These are phyloP conservation scores for Aspergillus unguis DNA, from an alignment of 2,329 filamentous ascomycete species.

Conservation along the genomic window DNA sequence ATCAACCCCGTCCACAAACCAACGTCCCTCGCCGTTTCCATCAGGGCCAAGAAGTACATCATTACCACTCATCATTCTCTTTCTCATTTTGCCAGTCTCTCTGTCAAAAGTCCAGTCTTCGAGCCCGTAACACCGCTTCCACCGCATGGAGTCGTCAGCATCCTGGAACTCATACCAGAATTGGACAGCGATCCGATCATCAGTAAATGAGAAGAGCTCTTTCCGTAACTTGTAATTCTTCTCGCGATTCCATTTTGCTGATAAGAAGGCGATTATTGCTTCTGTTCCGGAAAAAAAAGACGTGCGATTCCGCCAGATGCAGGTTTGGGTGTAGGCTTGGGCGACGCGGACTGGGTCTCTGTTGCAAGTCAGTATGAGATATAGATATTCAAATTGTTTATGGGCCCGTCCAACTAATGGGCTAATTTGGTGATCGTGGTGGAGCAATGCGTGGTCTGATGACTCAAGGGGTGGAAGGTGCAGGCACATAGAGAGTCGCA, in stretches of 20 bases:
- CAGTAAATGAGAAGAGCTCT: conserved; percentile 74
- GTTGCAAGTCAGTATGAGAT: not conserved
- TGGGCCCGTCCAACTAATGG: too few species aligned
- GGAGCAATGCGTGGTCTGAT: not conserved
- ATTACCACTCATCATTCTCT: conserved; percentile 49
- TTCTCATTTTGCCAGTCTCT: conserved; percentile 44
- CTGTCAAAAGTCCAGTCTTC: conserved; percentile 49
- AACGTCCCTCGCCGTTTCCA: conserved; percentile 43
- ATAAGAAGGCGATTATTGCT: conserved; percentile 65
- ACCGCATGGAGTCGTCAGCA: conserved; percentile 58
- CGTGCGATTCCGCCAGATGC: conserved; percentile 76
- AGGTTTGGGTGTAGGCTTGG: conserved; percentile 70
- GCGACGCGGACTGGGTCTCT: conserved; percentile 65
- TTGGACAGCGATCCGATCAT: conserved; percentile 78
- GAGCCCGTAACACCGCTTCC: conserved; percentile 84
- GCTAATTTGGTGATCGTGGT: too few species aligned
- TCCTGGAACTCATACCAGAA: conserved; percentile 88
- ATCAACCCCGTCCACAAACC: conserved; percentile 45
- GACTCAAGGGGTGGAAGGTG: too few species aligned
- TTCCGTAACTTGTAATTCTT: conserved; percentile 71
- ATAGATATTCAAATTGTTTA: not conserved
- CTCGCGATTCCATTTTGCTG: conserved; percentile 71
- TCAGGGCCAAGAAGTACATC: conserved; percentile 42
- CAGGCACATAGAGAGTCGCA: too few species aligned
- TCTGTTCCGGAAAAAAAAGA: conserved; percentile 66